These are phyloP conservation scores for Linum lewisii DNA, from an alignment of 345 rosid genomes.

Conservation along the genomic window DNA sequence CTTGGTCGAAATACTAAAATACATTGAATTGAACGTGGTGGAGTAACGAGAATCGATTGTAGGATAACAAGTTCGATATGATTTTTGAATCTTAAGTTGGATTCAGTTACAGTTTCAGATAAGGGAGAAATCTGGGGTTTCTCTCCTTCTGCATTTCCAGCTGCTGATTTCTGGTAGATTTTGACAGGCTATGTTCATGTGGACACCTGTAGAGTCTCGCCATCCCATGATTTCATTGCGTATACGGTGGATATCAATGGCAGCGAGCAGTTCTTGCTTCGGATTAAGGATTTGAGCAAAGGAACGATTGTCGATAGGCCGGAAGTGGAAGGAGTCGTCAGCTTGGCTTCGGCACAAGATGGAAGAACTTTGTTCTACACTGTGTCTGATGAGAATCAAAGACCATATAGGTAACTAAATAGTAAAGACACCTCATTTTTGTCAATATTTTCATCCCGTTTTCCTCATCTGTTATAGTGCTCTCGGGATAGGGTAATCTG, in stretches of 20 bases:
- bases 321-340: slow-evolving; percentile 55
- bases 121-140: no score
- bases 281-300: slow-evolving; percentile 60
- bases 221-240: slow-evolving; percentile 74
- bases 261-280: slow-evolving; percentile 59
- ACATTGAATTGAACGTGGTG: no score
- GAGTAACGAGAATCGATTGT: no score
- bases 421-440: not conserved
- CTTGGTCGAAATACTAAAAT: no score
- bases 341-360: slow-evolving; percentile 89
- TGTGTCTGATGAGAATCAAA: slow-evolving; percentile 45
- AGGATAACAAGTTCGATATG: no score
- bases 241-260: slow-evolving; percentile 70
- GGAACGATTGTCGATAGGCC: slow-evolving; percentile 39
- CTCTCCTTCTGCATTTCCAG: no score
- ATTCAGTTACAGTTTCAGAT: not conserved
- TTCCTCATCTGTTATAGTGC: slow-evolving; percentile 10
- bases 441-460: slow-evolving; percentile 5
- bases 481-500: slow-evolving; percentile 55
- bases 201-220: slow-evolving; percentile 81
- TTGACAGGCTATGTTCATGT: slow-evolving; percentile 72
- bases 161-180: not conserved
- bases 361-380: slow-evolving; percentile 64
- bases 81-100: no score
- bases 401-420: slow-evolving; percentile 57